phyloP scores from a whole-genome alignment of 2,329 filamentous ascomycete species.

The Neophaeococcomyces aloes region DNA sequence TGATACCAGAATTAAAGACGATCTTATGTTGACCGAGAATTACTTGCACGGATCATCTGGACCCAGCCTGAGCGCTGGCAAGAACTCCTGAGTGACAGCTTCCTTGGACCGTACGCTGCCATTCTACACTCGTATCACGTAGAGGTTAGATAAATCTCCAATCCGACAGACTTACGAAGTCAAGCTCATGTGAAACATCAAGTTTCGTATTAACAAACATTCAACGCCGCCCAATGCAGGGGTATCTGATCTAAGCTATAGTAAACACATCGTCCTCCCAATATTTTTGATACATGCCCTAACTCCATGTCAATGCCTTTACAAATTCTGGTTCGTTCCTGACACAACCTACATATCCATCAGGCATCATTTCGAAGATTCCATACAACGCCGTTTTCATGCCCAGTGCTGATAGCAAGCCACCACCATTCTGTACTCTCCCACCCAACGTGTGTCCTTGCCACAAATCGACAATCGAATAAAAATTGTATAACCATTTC shows the following conservation, averaged over 20 bases:
- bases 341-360: not conserved
- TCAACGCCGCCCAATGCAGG: constrained; percentile 5
- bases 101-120: no score
- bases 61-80: no score
- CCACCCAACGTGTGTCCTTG: constrained; percentile 4
- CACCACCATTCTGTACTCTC: constrained; percentile 11
- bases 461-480: not conserved
- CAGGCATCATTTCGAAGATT: not conserved
- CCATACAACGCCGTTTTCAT: constrained; percentile 3
- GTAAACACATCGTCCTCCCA: not conserved
- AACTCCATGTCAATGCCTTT: not conserved
- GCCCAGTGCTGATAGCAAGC: constrained; percentile 4
- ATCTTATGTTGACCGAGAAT: no score
- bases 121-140: no score
- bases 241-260: constrained; percentile 4
- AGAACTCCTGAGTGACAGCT: no score
- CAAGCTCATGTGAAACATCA: no score
- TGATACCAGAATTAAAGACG: no score
- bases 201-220: no score
- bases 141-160: no score
- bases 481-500: constrained; percentile 4
- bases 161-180: no score
- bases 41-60: no score
- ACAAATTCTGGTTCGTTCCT: not conserved
- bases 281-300: not conserved